Evolutionary conservation across 176 grass and related monocot genomes (phyloP).

Genomic region (Ensete glaucum): DNA sequence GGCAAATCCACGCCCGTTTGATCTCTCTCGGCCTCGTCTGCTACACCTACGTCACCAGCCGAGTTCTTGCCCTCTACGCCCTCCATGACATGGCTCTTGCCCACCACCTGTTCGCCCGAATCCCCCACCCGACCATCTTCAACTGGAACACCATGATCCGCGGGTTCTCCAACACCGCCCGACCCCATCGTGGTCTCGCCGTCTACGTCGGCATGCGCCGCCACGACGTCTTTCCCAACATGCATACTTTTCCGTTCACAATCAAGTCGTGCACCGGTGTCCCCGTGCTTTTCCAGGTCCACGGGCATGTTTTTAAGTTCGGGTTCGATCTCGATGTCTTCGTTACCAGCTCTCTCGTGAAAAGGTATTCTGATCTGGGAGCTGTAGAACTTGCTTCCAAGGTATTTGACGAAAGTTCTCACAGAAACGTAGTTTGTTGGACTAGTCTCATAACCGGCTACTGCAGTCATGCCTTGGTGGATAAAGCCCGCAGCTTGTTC

Average conservation of each 20-base stretch:
- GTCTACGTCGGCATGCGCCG: slow-evolving; percentile 8
- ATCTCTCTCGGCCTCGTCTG: slow-evolving; percentile 12
- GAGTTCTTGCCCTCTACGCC: slow-evolving; percentile 14
- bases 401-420: slow-evolving; percentile 13
- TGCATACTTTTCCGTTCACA: slow-evolving; percentile 5
- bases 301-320: slow-evolving; percentile 4
- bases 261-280: slow-evolving; percentile 1
- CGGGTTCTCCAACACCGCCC: background rate
- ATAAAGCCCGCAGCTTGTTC: background rate
- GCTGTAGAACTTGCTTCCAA: background rate
- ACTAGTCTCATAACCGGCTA: slow-evolving; percentile 6
- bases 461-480: slow-evolving; percentile 1
- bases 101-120: background rate
- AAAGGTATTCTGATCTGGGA: background rate
- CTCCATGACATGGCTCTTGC: background rate
- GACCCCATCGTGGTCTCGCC: background rate
- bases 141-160: slow-evolving; percentile 21
- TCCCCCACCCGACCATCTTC: slow-evolving; percentile 12
- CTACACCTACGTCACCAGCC: slow-evolving; percentile 17
- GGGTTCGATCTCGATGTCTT: slow-evolving; percentile 14
- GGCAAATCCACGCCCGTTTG: background rate
- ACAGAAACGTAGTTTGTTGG: slow-evolving; percentile 13
- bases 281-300: background rate
- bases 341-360: slow-evolving; percentile 12
- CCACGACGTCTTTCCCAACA: background rate